Evolutionary conservation across 2,329 filamentous ascomycete species (phyloP).

Genomic region (Biscogniauxia sp.): DNA sequence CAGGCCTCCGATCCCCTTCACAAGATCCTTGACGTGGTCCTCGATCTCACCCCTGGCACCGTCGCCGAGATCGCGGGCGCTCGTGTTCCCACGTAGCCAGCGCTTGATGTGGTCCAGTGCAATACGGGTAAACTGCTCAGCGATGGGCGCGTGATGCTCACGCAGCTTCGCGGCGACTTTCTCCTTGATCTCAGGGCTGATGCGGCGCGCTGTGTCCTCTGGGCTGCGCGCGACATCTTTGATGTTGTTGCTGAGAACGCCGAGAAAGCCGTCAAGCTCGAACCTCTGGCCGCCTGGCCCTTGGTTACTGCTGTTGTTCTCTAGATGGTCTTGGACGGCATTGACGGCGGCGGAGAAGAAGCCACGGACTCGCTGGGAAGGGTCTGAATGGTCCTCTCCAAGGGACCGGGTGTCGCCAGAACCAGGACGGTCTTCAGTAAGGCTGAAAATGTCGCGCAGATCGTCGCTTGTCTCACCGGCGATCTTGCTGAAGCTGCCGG

Average conservation of each 20-base stretch:
- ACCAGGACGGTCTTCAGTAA: slow-evolving; percentile 35
- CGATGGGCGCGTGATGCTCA: slow-evolving; percentile 42
- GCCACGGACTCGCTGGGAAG: slow-evolving; percentile 29
- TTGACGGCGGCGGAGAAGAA: slow-evolving; percentile 43
- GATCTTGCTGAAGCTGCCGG: slow-evolving; percentile 39
- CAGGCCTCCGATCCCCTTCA: slow-evolving; percentile 42
- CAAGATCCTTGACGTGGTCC: slow-evolving; percentile 43
- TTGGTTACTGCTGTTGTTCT: slow-evolving; percentile 22
- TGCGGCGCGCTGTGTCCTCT: slow-evolving; percentile 44
- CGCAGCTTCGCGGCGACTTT: slow-evolving; percentile 39
- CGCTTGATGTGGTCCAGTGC: slow-evolving; percentile 46
- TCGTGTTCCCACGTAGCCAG: slow-evolving; percentile 27
- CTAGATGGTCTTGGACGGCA: slow-evolving; percentile 41
- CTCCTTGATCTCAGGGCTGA: slow-evolving; percentile 47
- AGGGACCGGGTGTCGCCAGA: no score
- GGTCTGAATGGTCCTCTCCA: slow-evolving; percentile 1
- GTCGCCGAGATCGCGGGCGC: slow-evolving; percentile 33
- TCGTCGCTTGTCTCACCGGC: slow-evolving; percentile 42
- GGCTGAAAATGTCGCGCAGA: slow-evolving; percentile 42
- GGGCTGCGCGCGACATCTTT: slow-evolving; percentile 45
- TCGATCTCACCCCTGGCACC: slow-evolving; percentile 44
- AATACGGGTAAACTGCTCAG: slow-evolving; percentile 45
- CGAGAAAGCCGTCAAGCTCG: slow-evolving; percentile 43
- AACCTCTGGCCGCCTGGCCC: slow-evolving; percentile 32
- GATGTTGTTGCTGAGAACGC: slow-evolving; percentile 41